Evolutionary conservation across 768 basidiomycete genomes (phyloP), one percentile per base, ranked within the genome.

Genomic region (Albatrellus ellisii): DNA sequence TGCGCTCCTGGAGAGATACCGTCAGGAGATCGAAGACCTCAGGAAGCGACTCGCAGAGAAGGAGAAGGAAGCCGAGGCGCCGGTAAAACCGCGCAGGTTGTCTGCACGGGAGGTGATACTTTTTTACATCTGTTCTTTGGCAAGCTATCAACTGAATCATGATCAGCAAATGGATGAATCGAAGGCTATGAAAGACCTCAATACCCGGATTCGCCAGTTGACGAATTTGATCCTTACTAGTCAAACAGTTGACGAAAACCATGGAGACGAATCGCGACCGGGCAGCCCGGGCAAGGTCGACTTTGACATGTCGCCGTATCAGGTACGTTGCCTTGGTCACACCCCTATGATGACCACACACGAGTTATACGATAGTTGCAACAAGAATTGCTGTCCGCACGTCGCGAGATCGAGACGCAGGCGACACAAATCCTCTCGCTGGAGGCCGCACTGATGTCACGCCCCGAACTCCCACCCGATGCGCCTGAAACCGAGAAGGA

Each of bases 11-110:
- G 88, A 94, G 64, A 73, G 89, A 39, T 97, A 98, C 58, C 75
- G 87, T 51, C 86, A 84, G 53, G 90, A 98, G 62, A 94, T 99
- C 42, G 91, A 92, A 37, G 82, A 85, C 31, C 75, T 99, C 41
- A 85, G 80, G 64, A 63, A 58, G 2, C 72, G 87, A 31, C 67
- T 92, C 31, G 62, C 68, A 11, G 83, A 85, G 47, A 66, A 76
- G 28, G 81, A 85, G 56, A 70, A 45, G 17, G 47, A 45, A 3
- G 50, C 73, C 7, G 79, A 79, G 39, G 77, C 73, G 11, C 68
- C 66, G 14, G 57, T 53, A 32, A 59, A 61, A 49, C 56, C 53
- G n/a, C 59, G 68, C 33, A 54, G 68, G 22, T 43, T 70, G 42
- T 68, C 68, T 15, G 69, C 68, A n/a, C 60, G 62, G 34, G 68